phyloP scores from a whole-genome alignment of 371 early-diverging fungal species.

The Actinomortierella ambigua region DNA sequence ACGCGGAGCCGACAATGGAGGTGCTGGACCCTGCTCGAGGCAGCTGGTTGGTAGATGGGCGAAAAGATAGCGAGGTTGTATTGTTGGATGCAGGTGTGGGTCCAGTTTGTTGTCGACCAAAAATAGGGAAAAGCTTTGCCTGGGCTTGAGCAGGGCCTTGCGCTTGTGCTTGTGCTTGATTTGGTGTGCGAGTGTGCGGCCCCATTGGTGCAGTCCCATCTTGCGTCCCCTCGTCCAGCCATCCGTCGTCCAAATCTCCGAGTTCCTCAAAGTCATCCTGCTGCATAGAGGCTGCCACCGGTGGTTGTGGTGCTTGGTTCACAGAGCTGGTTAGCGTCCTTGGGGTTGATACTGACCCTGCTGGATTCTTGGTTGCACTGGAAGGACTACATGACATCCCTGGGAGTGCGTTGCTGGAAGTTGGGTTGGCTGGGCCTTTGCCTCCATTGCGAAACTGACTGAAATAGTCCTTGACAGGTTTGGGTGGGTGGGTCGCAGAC shows the following conservation, averaged over 20 bases:
- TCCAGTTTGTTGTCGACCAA: not conserved
- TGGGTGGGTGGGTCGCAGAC: too few relatives aligned
- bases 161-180: not conserved
- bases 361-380: not conserved
- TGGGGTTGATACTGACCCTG: not conserved
- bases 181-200: too few relatives aligned
- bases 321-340: not conserved
- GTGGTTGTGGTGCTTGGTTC: not conserved
- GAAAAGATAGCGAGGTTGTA: not conserved
- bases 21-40: not conserved
- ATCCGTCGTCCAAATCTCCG: slow-evolving; percentile 1
- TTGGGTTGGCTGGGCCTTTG: not conserved
- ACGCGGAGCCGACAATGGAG: not conserved
- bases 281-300: not conserved
- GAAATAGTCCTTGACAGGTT: too few relatives aligned
- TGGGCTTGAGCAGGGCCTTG: not conserved
- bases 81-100: not conserved
- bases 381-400: not conserved
- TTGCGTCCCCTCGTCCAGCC: not conserved
- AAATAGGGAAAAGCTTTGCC: not conserved
- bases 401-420: not conserved
- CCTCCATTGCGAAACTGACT: too few relatives aligned
- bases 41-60: not conserved
- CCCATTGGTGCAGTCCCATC: not conserved
- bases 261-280: slow-evolving; percentile 4